phyloP scores from a whole-genome alignment of 1,284 basidiomycete species.

The Pseudozyma thailandica region DNA sequence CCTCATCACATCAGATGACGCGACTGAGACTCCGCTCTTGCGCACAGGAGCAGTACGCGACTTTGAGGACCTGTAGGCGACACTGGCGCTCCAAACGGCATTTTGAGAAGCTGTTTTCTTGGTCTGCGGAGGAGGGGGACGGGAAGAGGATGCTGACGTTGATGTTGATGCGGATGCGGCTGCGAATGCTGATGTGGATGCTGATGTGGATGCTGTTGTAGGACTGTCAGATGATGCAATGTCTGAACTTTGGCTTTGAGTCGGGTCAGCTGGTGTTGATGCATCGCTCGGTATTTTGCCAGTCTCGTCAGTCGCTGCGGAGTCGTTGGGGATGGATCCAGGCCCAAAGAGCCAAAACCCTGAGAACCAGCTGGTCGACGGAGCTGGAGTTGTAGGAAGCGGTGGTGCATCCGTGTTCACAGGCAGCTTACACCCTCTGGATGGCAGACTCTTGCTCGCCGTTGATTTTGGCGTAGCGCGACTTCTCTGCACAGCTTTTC shows the following conservation, averaged over 20 bases:
- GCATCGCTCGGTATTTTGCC: not conserved
- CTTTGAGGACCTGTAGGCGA: conserved; percentile 38
- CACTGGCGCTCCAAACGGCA: conserved; percentile 43
- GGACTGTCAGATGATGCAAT: not conserved
- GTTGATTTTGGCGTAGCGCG: conserved; percentile 15
- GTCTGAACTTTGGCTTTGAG: not conserved
- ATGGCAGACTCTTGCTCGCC: conserved; percentile 40
- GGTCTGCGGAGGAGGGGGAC: not conserved
- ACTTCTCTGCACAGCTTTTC: conserved; percentile 21
- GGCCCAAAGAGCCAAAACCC: conserved; percentile 45
- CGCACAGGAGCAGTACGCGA: conserved; percentile 36
- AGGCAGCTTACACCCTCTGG: conserved; percentile 20
- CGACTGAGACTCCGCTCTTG: conserved; percentile 4
- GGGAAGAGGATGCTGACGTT: conserved; percentile 4
- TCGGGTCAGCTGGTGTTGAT: not conserved
- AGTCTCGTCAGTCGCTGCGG: not conserved
- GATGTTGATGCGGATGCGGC: conserved; percentile 6
- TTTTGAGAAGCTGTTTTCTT: conserved; percentile 34
- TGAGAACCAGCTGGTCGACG: conserved; percentile 35
- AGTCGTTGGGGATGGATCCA: conserved; percentile 15
- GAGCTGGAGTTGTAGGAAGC: conserved; percentile 5
- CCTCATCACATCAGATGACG: conserved; percentile 12
- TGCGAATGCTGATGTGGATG: not conserved
- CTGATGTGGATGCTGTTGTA: conserved; percentile 2
- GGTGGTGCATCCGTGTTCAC: conserved; percentile 5